These are phyloP conservation scores for Lantana camara DNA, from an alignment of 257 asterid genomes.

Conservation along the genomic window DNA sequence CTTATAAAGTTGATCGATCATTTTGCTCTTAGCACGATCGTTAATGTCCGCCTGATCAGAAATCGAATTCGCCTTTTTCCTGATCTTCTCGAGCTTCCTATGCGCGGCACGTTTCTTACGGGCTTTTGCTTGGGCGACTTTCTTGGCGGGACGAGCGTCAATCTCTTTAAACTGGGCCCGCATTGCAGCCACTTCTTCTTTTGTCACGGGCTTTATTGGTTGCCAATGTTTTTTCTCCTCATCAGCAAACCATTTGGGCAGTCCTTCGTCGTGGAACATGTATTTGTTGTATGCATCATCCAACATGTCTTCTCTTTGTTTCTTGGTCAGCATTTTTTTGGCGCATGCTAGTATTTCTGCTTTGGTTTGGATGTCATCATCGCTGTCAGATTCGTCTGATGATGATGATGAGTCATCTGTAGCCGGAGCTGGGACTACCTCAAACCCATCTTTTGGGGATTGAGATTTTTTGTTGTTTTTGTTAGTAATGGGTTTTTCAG, in stretches of 20 bases:
- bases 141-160: conserved; percentile 93
- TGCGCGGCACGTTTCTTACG: conserved; percentile 74
- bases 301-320: conserved; percentile 78
- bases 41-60: conserved; percentile 78
- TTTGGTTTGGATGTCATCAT: conserved; percentile 56
- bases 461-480: not conserved
- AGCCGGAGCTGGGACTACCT: conserved; percentile 82
- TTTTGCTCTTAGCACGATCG: conserved; percentile 79
- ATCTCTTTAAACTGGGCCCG: conserved; percentile 81
- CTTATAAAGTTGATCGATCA: conserved; percentile 81
- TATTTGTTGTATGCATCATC: conserved; percentile 92
- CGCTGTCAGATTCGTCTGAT: conserved; percentile 69
- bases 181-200: conserved; percentile 83
- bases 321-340: conserved; percentile 77
- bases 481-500: conserved; percentile 27
- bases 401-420: conserved; percentile 83
- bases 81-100: conserved; percentile 69
- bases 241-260: conserved; percentile 88
- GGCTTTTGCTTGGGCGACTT: conserved; percentile 93
- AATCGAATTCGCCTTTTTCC: conserved; percentile 87
- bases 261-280: conserved; percentile 77
- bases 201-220: conserved; percentile 81
- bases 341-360: conserved; percentile 89
- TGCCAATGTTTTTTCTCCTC: conserved; percentile 72
- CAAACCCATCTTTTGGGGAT: conserved; percentile 51